Conservation (phyloP, 2,329 filamentous ascomycete genomes). For the Beauveria caledonica region DNA sequence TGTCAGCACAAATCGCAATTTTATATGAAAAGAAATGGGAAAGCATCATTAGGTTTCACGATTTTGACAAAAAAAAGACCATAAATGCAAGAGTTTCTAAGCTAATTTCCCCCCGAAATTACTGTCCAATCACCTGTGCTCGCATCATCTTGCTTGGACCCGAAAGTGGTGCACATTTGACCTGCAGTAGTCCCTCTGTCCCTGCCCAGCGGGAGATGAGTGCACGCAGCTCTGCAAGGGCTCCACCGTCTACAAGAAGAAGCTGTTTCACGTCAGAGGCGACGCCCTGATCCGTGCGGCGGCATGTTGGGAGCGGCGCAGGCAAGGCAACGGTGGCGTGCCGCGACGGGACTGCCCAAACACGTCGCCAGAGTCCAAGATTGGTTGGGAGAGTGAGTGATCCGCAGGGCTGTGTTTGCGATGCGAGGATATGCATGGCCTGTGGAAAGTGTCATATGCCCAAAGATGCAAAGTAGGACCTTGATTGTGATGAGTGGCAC, state of each 20-base stretch:
- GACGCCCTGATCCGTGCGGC: not conserved
- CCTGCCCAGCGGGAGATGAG: not conserved
- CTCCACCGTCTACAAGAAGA: not conserved
- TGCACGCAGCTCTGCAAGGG: not conserved
- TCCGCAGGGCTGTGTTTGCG: not conserved
- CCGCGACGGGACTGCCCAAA: slow-evolving; percentile 1
- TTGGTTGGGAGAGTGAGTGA: not conserved
- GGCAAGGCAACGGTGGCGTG: not conserved
- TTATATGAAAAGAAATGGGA: not conserved
- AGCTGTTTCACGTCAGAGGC: not conserved
- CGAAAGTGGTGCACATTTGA: not conserved
- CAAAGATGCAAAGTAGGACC: not conserved
- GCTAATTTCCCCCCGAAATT: too few species aligned
- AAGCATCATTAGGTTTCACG: too few species aligned
- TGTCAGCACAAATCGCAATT: not conserved
- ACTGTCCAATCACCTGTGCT: too few species aligned
- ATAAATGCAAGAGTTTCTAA: too few species aligned
- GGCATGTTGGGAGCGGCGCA: not conserved
- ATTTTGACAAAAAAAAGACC: too few species aligned
- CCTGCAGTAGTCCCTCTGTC: not conserved
- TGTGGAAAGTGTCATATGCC: not conserved
- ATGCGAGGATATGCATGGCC: not conserved
- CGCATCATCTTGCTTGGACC: not conserved
- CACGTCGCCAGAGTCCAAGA: not conserved
- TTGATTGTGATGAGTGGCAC: not conserved